Base-by-base conservation (phyloP, 2,329 filamentous ascomycete species). In the Hymenoscyphus fructigenus region DNA sequence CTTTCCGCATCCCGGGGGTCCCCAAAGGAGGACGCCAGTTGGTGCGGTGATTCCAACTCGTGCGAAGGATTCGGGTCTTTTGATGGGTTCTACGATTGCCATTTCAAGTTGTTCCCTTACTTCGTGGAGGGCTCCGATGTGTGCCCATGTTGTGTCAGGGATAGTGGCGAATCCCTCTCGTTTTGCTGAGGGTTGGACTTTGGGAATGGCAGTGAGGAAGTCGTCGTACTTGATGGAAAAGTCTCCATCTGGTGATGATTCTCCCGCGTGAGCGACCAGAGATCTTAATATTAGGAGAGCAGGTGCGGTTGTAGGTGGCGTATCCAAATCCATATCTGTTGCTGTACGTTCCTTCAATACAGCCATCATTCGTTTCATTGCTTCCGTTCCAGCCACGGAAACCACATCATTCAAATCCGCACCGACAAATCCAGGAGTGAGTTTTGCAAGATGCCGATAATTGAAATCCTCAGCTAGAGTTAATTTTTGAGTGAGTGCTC, bases 121-220 rank as follows among this genome's bases (percentile, higher is more conserved):
- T n/a, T 83, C 82, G 56, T 86, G 80, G 15, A 99, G 84, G 6
- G 94, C 94, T 65, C 95, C 95, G 61, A 99, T 93, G 73, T 98
- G 91, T 57, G 88, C 83, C 92, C 95, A 99, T 0, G 92, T 97
- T 5, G 95, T 94, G 75, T 93, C 89, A 7, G 95, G 95, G 56
- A 98, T 92, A 0, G 92, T 95, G 14, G 92, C 93, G 77, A 99
- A 99, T 57, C 95, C 95, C 79, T 99, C 94, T 59, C 93, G 88
- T 76, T 94, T 93, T 5, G 91, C 91, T 1, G 92, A 94, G 29
- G 93, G 87, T 75, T 92, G 85, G 67, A 97, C 86, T 65, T 86
- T 85, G 10, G 90, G 86, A 2, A 97, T 83, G 2, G 93, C 93
- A 1, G 82, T 81, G 28, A 89, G 80, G 76, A 98, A 95, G 68